Percentiles rank a stretch among this genome's conserved stretches.
These are phyloP conservation scores for Cladosporium sp. DNA, from an alignment of 2,329 filamentous ascomycete genomes.

Conservation along the genomic window DNA sequence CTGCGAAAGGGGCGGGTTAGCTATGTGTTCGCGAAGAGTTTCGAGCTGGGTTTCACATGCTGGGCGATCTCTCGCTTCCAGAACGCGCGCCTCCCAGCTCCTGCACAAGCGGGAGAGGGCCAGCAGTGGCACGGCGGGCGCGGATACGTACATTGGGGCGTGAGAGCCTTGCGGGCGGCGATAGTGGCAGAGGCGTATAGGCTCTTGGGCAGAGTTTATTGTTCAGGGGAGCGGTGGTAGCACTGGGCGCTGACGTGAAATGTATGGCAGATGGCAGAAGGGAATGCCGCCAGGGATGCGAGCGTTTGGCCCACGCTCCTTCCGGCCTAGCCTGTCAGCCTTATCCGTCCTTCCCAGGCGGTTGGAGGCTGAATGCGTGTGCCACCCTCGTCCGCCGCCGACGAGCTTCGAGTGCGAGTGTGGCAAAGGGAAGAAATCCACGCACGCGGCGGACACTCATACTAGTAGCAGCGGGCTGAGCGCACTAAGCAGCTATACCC, in stretches of 20 bases:
- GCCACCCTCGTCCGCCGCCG: not conserved
- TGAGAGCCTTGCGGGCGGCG: not conserved
- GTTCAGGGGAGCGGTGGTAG: not conserved
- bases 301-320: not conserved
- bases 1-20: not conserved
- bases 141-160: constrained; percentile 7
- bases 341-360: not conserved
- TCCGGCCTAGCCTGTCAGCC: not conserved
- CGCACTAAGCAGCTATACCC: not conserved
- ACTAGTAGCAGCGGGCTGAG: not conserved
- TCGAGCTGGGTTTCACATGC: constrained; percentile 2
- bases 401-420: not conserved
- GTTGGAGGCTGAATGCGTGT: not conserved
- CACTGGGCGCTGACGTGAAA: not conserved
- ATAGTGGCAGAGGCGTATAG: not conserved
- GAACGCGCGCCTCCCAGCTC: not conserved
- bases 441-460: not conserved
- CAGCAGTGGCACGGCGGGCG: not conserved
- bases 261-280: not conserved
- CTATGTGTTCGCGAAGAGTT: not conserved
- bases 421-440: not conserved
- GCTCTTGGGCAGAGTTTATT: not conserved
- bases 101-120: not conserved
- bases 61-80: not conserved
- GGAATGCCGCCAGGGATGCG: not conserved